These are phyloP conservation scores for Calonectria leucothoes DNA, from an alignment of 2,329 filamentous ascomycete genomes.

Conservation along the genomic window DNA sequence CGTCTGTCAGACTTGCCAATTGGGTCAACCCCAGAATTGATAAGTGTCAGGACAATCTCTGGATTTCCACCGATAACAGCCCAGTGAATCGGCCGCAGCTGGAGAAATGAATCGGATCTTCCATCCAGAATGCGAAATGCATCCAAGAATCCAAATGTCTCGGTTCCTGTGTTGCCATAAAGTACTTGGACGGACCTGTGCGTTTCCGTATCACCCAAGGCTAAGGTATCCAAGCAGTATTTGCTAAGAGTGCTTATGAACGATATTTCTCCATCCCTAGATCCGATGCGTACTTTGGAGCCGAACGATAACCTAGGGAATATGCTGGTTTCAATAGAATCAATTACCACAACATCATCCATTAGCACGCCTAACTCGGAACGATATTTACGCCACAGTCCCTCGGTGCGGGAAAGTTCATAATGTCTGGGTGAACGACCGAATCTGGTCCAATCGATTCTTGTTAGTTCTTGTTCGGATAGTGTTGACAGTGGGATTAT, in stretches of 20 bases:
- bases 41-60: conserved; percentile 15
- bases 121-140: background rate
- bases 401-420: background rate
- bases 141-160: background rate
- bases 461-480: background rate
- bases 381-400: background rate
- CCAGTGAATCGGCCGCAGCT: conserved; percentile 11
- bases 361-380: background rate
- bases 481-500: background rate
- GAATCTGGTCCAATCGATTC: background rate
- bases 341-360: background rate
- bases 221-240: background rate
- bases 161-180: background rate
- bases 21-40: conserved; percentile 8
- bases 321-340: conserved; percentile 7
- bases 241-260: background rate
- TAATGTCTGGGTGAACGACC: background rate
- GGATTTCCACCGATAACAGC: conserved; percentile 14
- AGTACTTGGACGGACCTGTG: background rate
- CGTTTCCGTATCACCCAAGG: background rate
- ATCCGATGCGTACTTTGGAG: background rate
- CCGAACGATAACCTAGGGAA: background rate
- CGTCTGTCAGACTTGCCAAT: background rate
- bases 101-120: conserved; percentile 7
- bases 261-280: background rate